A percentile compares a stretch with the other conserved stretches of the same genome.
These are phyloP conservation scores for Teratosphaeria destructans DNA, from an alignment of 2,329 filamentous ascomycete genomes.

Conservation along the genomic window DNA sequence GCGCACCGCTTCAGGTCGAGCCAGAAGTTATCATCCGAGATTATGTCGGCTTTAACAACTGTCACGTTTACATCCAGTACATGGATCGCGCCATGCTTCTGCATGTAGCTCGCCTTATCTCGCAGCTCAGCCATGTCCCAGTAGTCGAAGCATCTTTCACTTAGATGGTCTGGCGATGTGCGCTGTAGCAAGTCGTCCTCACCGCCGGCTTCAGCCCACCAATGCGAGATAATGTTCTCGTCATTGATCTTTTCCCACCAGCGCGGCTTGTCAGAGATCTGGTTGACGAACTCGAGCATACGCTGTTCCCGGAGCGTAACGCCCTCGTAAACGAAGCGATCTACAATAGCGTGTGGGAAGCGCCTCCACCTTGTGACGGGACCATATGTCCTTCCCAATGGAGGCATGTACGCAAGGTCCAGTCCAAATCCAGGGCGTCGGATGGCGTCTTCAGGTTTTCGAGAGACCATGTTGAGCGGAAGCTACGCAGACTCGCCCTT, in stretches of 20 bases:
- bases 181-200: constrained; percentile 5
- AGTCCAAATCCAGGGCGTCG: background rate
- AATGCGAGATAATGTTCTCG: constrained; percentile 17
- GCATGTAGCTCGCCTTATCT: constrained; percentile 40
- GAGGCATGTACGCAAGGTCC: background rate
- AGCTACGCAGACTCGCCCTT: too few relatives aligned
- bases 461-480: background rate
- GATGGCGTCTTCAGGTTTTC: background rate
- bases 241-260: constrained; percentile 23
- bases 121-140: constrained; percentile 39
- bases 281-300: constrained; percentile 22
- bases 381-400: background rate
- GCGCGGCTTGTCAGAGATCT: constrained; percentile 22
- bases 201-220: constrained; percentile 14
- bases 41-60: constrained; percentile 45
- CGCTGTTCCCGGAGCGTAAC: constrained; percentile 15
- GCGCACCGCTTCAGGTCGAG: constrained; percentile 36
- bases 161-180: constrained; percentile 7
- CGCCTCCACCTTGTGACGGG: background rate
- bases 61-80: constrained; percentile 36
- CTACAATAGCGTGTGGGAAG: constrained; percentile 14
- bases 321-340: constrained; percentile 7
- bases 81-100: constrained; percentile 31
- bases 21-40: constrained; percentile 30
- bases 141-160: constrained; percentile 18